phyloP scores from a whole-genome alignment of 345 rosid species.

The Salix exigua region DNA sequence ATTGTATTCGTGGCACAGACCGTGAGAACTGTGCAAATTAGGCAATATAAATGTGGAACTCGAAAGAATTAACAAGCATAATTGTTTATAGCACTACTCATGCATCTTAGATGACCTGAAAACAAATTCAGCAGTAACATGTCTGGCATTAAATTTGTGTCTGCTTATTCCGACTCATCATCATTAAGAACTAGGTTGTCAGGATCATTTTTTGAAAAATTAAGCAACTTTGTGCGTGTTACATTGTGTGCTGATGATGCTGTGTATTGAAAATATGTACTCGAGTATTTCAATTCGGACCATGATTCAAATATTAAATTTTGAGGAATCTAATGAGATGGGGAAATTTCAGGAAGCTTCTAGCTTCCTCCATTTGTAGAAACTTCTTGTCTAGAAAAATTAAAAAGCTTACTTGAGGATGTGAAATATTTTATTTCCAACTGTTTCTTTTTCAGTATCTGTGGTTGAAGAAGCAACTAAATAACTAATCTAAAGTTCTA shows the following conservation, averaged over 20 bases:
- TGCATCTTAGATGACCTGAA: neutral
- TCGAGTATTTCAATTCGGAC: neutral
- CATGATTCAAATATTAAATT: neutral
- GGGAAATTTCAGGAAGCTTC: neutral
- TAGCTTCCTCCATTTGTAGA: neutral
- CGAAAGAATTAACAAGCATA: neutral
- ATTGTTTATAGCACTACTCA: neutral
- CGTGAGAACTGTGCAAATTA: neutral
- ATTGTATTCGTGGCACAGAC: neutral
- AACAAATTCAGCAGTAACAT: neutral
- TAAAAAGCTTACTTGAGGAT: neutral
- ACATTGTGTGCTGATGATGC: neutral
- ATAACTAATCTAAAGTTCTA: neutral
- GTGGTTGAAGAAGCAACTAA: neutral
- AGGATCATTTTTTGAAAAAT: neutral
- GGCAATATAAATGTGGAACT: neutral
- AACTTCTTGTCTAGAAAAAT: too few species aligned
- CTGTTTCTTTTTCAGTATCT: neutral
- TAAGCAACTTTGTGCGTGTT: neutral
- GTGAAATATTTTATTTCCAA: neutral
- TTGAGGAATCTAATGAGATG: neutral
- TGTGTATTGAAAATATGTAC: neutral
- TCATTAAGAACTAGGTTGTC: neutral
- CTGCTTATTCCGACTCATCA: neutral
- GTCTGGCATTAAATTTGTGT: neutral